Evolutionary conservation across 768 basidiomycete species (phyloP).

Genomic region (Termitomyces sp.): DNA sequence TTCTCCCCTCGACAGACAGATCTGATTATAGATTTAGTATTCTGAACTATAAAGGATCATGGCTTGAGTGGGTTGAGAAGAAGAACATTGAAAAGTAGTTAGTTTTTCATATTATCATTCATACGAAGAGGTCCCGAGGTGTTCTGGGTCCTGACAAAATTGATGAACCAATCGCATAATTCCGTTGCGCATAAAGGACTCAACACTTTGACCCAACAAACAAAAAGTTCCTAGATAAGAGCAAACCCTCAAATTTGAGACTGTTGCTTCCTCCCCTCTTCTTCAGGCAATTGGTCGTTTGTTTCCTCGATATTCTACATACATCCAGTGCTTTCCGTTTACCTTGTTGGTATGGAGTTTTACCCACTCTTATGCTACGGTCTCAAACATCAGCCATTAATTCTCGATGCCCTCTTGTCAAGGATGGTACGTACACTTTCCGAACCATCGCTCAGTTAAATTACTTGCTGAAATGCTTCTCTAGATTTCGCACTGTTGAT

Average conservation of each 20-base stretch:
- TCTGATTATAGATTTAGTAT: slow-evolving; percentile 31
- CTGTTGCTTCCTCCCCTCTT: not conserved
- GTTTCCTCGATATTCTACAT: not conserved
- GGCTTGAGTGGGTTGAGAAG: slow-evolving; percentile 79
- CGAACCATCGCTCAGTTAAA: too few relatives aligned
- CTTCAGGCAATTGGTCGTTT: not conserved
- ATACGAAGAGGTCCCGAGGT: not conserved
- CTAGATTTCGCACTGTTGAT: not conserved
- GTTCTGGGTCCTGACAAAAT: not conserved
- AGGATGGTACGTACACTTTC: not conserved
- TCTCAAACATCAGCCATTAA: not conserved
- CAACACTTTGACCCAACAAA: slow-evolving; percentile 27
- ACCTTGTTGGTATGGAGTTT: too few relatives aligned
- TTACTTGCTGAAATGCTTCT: not conserved
- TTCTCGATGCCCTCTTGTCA: not conserved
- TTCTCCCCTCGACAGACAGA: slow-evolving; percentile 2
- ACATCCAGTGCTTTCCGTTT: not conserved
- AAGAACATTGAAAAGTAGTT: slow-evolving; percentile 29
- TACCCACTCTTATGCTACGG: not conserved
- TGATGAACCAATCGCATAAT: slow-evolving; percentile 43
- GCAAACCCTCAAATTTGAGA: not conserved
- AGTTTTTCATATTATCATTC: not conserved
- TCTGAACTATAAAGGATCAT: slow-evolving; percentile 82
- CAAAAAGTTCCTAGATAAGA: not conserved
- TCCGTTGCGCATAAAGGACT: slow-evolving; percentile 43